phyloP scores from a whole-genome alignment of 2,329 filamentous ascomycete genomes.

The Phialemonium atrogriseum region DNA sequence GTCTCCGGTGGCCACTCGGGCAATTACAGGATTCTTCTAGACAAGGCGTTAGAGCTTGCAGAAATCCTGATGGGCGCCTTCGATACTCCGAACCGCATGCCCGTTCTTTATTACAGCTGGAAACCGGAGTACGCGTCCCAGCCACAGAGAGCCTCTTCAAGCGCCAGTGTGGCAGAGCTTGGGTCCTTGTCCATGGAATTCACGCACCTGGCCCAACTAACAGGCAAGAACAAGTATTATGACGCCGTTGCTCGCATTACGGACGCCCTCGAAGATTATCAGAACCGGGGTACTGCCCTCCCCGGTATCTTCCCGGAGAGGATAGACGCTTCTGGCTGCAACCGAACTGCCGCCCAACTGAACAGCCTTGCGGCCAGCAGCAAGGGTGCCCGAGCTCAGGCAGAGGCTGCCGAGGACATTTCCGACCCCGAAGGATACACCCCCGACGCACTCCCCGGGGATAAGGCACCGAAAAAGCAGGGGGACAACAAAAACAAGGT shows the following conservation, averaged over 20 bases:
- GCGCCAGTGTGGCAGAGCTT: conserved; percentile 59
- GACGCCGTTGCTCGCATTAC: conserved; percentile 84
- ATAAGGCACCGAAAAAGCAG: too few relatives aligned
- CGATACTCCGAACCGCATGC: conserved; percentile 92
- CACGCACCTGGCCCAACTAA: conserved; percentile 79
- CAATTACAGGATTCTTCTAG: conserved; percentile 57
- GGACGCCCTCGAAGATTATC: conserved; percentile 66
- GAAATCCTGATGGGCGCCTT: conserved; percentile 77
- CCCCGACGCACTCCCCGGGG: conserved; percentile 11
- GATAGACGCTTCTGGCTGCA: conserved; percentile 75
- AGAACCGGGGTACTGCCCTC: conserved; percentile 59
- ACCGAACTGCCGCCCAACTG: conserved; percentile 37
- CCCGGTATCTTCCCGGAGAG: conserved; percentile 74
- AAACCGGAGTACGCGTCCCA: conserved; percentile 55
- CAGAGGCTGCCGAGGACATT: conserved; percentile 5
- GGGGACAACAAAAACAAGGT: conserved; percentile 16
- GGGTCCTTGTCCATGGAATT: conserved; percentile 83
- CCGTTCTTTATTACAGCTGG: conserved; percentile 73
- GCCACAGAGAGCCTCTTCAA: conserved; percentile 50
- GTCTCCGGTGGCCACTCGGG: conserved; percentile 55
- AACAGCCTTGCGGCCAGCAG: conserved; percentile 19
- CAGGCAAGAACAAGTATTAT: conserved; percentile 74
- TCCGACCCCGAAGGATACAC: conserved; percentile 23
- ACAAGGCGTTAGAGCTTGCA: conserved; percentile 71
- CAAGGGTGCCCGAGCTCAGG: conserved; percentile 25